Base-by-base conservation (phyloP, 495 filamentous ascomycete species). In the Xylaria acuta region DNA sequence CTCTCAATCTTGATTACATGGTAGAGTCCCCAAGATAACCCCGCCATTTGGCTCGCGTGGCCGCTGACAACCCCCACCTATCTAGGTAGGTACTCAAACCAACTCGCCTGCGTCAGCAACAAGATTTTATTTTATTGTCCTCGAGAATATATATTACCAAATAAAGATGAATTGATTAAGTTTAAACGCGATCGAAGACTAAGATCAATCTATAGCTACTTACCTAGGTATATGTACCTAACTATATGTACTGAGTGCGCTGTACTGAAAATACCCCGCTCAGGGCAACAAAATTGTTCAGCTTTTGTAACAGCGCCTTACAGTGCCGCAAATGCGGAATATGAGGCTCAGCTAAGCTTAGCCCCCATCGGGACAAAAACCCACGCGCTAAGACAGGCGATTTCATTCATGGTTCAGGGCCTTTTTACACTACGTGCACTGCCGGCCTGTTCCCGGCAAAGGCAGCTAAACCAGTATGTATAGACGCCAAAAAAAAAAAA, bases 311-410 rank as follows among this genome's bases (percentile, higher is more conserved):
- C 7, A 14, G 32, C 34, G 58, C 60, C 60, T 14, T 40, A 27
- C 34, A 41, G 22, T 38, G 14, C 30, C 9, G 7, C 20, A 59
- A 20, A 18, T 34, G 54, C 18, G 54, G 30, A 59, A 60, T 22
- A 51, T 34, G 60, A 64, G 60, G 60, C 60, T 64, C 60, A 64
- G 60, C 60, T 43, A 40, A 43, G 38, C 60, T 64, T 38, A 64
- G 60, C 60, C 60, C 38, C 60, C 36, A 43, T 22, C n/a, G 22
- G 38, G 18, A 25, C 0, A 62, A 38, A 62, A 22, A n/a, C 36
- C 34, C 59, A 38, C 8, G 36, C 59, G n/a, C 59, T 40, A 62
- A 62, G 11, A 7, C 18, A 38, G 11, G 32, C 36, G 54, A 18
- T 32, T 18, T 7, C 27, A 59, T n/a, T n/a, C 54, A 36, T 12